Percentiles rank a stretch among this genome's conserved stretches.
phyloP scores from a whole-genome alignment of 2,329 filamentous ascomycete species.

The Diaporthe ilicicola region DNA sequence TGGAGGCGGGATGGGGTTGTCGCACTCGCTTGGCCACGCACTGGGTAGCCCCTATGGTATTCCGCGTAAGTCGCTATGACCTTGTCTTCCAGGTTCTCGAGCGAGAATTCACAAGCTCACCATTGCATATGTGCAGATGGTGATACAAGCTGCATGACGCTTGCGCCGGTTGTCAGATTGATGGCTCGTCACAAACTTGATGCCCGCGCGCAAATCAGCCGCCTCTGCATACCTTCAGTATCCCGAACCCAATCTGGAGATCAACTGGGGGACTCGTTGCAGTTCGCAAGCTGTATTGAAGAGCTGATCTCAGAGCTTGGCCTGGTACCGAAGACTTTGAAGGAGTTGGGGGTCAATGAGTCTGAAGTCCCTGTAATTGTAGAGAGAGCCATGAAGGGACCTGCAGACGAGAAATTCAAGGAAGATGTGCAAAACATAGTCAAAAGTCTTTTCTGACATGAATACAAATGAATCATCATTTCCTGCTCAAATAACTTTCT shows the following conservation, averaged over 20 bases:
- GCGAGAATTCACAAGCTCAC: neutral
- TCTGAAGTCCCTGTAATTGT: conserved; percentile 2
- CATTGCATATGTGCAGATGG: neutral
- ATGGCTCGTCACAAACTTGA: neutral
- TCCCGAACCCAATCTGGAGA: neutral
- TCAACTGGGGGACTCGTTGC: neutral
- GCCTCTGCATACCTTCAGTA: neutral
- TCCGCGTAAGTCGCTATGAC: neutral
- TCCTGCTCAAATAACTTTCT: too few species aligned
- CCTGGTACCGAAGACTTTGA: neutral
- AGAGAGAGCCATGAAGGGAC: conserved; percentile 6
- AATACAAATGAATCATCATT: neutral
- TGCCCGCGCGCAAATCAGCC: conserved; percentile 1
- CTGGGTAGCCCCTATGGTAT: neutral
- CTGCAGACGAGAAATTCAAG: neutral
- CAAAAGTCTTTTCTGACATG: neutral
- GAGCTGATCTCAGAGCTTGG: neutral
- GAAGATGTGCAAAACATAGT: neutral
- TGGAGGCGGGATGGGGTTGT: conserved; percentile 4
- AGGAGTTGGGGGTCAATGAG: neutral
- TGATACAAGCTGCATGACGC: conserved; percentile 7
- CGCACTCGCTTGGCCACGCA: conserved; percentile 3
- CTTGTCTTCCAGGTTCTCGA: neutral
- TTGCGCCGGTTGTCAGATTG: neutral
- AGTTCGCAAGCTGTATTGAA: neutral